These are phyloP conservation scores for Lodderomyces elongisporus DNA, from an alignment of 1,139 yeast genomes.

Conservation along the genomic window DNA sequence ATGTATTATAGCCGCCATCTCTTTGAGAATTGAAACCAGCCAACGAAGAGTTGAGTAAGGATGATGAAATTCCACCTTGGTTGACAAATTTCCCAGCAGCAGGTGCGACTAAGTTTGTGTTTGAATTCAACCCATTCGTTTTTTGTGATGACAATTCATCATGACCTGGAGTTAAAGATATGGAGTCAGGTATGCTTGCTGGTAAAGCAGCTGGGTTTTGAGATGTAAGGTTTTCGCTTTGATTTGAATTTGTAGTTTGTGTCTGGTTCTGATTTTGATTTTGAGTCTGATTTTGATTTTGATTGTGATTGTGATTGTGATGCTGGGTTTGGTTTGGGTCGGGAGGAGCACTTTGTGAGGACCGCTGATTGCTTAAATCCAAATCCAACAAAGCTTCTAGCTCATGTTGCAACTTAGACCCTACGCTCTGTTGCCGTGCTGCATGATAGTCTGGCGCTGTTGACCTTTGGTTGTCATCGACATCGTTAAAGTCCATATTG, in stretches of 20 bases:
- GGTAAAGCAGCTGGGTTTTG: too few species aligned
- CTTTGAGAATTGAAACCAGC: constrained; percentile 10
- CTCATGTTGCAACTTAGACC: constrained; percentile 43
- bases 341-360: constrained; percentile 3
- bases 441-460: constrained; percentile 14
- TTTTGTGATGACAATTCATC: not conserved
- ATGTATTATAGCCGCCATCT: constrained; percentile 18
- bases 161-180: not conserved
- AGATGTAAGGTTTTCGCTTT: too few species aligned
- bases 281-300: constrained; percentile 3
- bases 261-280: not conserved
- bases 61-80: constrained; percentile 6
- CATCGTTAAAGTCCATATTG: not conserved
- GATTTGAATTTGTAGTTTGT: not conserved
- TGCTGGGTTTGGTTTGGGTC: not conserved
- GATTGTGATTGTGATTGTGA: constrained; percentile 3
- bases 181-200: not conserved
- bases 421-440: constrained; percentile 39
- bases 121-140: not conserved
- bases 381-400: constrained; percentile 45
- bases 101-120: constrained; percentile 11
- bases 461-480: not conserved
- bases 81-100: constrained; percentile 10
- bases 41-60: constrained; percentile 8
- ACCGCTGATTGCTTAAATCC: constrained; percentile 25